A percentile compares a stretch with the other conserved stretches of the same genome.
phyloP scores from a whole-genome alignment of 148 eudicot species.

The Camellia granthamiana region DNA sequence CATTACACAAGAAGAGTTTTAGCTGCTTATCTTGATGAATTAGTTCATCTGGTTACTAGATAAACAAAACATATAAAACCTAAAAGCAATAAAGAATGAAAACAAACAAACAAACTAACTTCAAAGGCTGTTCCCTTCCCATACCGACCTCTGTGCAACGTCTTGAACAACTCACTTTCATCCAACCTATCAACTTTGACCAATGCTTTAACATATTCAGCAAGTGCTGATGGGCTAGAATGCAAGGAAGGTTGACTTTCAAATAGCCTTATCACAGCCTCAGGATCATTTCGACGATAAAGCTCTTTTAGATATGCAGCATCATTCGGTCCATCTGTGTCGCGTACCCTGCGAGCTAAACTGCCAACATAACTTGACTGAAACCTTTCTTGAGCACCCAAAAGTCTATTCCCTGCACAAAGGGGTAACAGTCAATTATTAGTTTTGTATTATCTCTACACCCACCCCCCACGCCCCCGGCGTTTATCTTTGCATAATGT shows the following conservation, averaged over 20 bases:
- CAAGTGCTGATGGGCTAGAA: slow-evolving; percentile 63
- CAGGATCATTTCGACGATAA: slow-evolving; percentile 73
- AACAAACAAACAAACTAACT: too few relatives aligned
- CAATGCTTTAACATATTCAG: slow-evolving; percentile 90
- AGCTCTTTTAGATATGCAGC: slow-evolving; percentile 60
- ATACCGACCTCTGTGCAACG: slow-evolving; percentile 80
- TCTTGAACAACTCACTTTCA: slow-evolving; percentile 76
- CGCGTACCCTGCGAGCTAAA: slow-evolving; percentile 68
- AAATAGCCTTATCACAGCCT: slow-evolving; percentile 74
- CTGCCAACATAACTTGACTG: slow-evolving; percentile 74
- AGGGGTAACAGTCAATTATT: slow-evolving; percentile 1
- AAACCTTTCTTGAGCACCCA: slow-evolving; percentile 43
- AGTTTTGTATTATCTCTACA: neutral
- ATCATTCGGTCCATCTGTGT: slow-evolving; percentile 51
- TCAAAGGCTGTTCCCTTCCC: neutral
- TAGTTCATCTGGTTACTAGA: neutral
- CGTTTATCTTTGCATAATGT: neutral
- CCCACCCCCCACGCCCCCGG: too few relatives aligned
- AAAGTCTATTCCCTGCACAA: slow-evolving; percentile 48
- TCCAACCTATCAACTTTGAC: slow-evolving; percentile 87
- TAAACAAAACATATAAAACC: neutral
- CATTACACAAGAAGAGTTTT: neutral
- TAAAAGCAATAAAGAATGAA: neutral
- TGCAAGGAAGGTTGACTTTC: slow-evolving; percentile 83
- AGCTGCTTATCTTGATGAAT: neutral